Percentiles rank a stretch among this genome's conserved stretches.
phyloP scores from a whole-genome alignment of 352 stramenopile genomes.

The Globisporangium cederbergense region DNA sequence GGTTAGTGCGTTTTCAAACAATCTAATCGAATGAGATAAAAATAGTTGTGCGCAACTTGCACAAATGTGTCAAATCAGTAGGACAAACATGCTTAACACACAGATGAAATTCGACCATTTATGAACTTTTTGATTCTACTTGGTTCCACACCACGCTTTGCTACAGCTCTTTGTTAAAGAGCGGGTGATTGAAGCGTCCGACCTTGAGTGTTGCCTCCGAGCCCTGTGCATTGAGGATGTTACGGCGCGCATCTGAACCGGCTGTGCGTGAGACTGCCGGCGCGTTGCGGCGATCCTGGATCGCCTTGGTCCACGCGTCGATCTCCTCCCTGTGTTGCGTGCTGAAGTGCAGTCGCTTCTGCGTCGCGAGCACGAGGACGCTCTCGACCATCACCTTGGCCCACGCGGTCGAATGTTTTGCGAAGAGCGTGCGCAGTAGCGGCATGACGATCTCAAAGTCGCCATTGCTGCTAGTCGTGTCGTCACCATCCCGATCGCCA shows the following conservation, averaged over 20 bases:
- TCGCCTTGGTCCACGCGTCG: slow-evolving; percentile 61
- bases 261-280: slow-evolving; percentile 31
- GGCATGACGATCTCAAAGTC: slow-evolving; percentile 50
- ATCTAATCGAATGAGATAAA: neutral
- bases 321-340: slow-evolving; percentile 46
- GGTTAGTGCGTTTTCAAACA: too few relatives aligned
- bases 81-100: too few relatives aligned
- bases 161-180: slow-evolving; percentile 62
- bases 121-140: neutral
- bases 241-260: slow-evolving; percentile 60
- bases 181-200: slow-evolving; percentile 63
- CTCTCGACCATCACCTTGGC: slow-evolving; percentile 58
- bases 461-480: neutral
- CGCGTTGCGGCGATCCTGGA: slow-evolving; percentile 48
- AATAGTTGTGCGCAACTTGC: neutral
- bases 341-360: slow-evolving; percentile 48
- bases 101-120: neutral
- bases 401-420: slow-evolving; percentile 48
- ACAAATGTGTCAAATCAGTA: neutral
- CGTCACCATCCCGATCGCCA: slow-evolving; percentile 7
- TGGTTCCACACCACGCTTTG: neutral
- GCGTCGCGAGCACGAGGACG: slow-evolving; percentile 49
- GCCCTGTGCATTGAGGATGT: slow-evolving; percentile 38
- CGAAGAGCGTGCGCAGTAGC: slow-evolving; percentile 55
- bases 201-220: slow-evolving; percentile 62